phyloP scores from a whole-genome alignment of 495 filamentous ascomycete genomes.

The Penicillium malachiteum region DNA sequence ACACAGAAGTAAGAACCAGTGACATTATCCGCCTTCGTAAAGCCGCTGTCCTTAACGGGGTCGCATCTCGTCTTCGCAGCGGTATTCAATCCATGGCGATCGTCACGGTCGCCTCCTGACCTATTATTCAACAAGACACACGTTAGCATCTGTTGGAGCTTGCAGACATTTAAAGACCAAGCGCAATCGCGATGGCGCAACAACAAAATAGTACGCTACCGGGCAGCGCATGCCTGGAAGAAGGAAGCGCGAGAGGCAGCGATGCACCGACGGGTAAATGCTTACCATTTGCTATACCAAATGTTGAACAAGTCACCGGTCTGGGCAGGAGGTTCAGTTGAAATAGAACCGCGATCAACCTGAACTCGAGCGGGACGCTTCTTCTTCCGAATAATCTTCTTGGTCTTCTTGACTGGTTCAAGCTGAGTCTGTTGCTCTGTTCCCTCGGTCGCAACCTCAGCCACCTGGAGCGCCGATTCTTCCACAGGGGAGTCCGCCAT shows the following conservation, averaged over 20 bases:
- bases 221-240: no score
- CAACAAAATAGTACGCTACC: no score
- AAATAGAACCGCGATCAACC: slow-evolving; percentile 79
- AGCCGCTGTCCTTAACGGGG: slow-evolving; percentile 77
- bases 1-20: slow-evolving; percentile 80
- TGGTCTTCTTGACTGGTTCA: slow-evolving; percentile 44
- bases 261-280: neutral
- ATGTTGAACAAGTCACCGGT: slow-evolving; percentile 94
- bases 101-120: slow-evolving; percentile 72
- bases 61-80: slow-evolving; percentile 78
- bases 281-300: slow-evolving; percentile 93
- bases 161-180: neutral
- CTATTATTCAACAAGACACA: slow-evolving; percentile 22
- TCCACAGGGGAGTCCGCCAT: slow-evolving; percentile 34
- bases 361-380: slow-evolving; percentile 60
- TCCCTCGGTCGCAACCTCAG: slow-evolving; percentile 25
- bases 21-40: slow-evolving; percentile 82
- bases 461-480: slow-evolving; percentile 18
- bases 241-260: neutral
- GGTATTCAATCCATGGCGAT: slow-evolving; percentile 76
- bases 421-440: slow-evolving; percentile 18
- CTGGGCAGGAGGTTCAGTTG: slow-evolving; percentile 78
- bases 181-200: no score
- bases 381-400: slow-evolving; percentile 54
- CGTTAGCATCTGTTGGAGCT: neutral